Evolutionary conservation across 75 land plant genomes (phyloP).

Genomic region (Picea sitchensis): DNA sequence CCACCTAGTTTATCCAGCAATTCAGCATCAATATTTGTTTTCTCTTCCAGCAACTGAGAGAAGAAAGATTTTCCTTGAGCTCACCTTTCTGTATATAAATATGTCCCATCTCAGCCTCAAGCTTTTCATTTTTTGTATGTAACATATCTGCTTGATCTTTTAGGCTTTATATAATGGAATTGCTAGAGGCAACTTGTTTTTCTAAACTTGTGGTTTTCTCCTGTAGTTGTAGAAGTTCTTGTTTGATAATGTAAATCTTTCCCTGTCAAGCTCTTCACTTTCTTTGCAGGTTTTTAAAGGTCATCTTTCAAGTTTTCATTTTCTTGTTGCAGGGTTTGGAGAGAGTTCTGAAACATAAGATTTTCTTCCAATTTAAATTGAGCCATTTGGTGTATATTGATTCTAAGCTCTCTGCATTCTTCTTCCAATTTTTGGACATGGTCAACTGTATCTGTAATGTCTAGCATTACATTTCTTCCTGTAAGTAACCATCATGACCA

Average conservation of each 20-base stretch:
- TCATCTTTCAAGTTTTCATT: conserved; percentile 7
- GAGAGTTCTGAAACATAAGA: not conserved
- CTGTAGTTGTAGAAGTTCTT: conserved; percentile 4
- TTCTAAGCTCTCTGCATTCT: not conserved
- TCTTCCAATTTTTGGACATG: not conserved
- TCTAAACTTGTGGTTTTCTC: conserved; percentile 4
- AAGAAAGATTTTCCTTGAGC: too few species aligned
- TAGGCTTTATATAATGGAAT: not conserved
- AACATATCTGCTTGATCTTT: not conserved
- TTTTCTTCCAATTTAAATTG: not conserved
- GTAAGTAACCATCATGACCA: not conserved
- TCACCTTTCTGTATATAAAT: too few species aligned
- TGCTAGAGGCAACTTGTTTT: not conserved
- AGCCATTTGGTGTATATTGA: not conserved
- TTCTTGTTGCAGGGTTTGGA: conserved; percentile 3
- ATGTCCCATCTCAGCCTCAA: not conserved
- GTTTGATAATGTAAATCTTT: not conserved
- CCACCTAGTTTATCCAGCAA: not conserved
- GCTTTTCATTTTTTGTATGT: not conserved
- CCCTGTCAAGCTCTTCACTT: not conserved
- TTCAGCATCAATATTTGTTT: conserved; percentile 5
- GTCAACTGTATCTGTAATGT: not conserved
- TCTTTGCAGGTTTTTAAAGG: not conserved
- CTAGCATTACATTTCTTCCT: not conserved
- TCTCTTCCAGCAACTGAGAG: not conserved